These are phyloP conservation scores for Barnettozyma californica DNA, from an alignment of 805 yeast species.

Conservation along the genomic window DNA sequence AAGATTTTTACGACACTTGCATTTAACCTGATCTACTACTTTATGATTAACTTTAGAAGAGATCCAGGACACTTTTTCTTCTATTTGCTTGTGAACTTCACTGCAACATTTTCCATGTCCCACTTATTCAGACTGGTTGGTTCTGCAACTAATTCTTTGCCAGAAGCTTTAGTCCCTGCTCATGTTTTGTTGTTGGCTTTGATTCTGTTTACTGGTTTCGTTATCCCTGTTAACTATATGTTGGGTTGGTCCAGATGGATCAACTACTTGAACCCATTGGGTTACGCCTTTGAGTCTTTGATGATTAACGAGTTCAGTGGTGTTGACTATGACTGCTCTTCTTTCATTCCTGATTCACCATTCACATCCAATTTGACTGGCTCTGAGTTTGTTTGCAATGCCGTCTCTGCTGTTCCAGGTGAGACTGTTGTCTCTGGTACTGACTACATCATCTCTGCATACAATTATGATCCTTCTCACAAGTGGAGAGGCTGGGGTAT, in stretches of 20 bases:
- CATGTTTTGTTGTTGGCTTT: conserved; percentile 43
- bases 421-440: conserved; percentile 44
- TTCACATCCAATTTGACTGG: conserved; percentile 13
- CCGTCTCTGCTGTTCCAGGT: conserved; percentile 55
- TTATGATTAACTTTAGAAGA: conserved; percentile 48
- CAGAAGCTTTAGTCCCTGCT: conserved; percentile 57
- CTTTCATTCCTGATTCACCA: conserved; percentile 38
- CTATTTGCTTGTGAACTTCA: conserved; percentile 38
- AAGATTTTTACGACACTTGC: conserved; percentile 38
- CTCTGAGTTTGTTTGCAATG: conserved; percentile 41
- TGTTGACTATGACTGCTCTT: conserved; percentile 40
- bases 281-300: conserved; percentile 52
- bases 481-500: conserved; percentile 68
- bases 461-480: conserved; percentile 39
- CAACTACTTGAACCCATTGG: conserved; percentile 53
- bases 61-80: conserved; percentile 52
- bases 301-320: conserved; percentile 54
- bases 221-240: conserved; percentile 50
- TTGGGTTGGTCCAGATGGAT: conserved; percentile 66
- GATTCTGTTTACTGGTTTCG: conserved; percentile 52
- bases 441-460: conserved; percentile 40
- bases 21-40: conserved; percentile 47
- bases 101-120: conserved; percentile 49
- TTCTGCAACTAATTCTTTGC: conserved; percentile 39
- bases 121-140: conserved; percentile 52